Conservation (phyloP, 1,284 basidiomycete genomes). For the Apiotrichum akiyoshidainum region DNA sequence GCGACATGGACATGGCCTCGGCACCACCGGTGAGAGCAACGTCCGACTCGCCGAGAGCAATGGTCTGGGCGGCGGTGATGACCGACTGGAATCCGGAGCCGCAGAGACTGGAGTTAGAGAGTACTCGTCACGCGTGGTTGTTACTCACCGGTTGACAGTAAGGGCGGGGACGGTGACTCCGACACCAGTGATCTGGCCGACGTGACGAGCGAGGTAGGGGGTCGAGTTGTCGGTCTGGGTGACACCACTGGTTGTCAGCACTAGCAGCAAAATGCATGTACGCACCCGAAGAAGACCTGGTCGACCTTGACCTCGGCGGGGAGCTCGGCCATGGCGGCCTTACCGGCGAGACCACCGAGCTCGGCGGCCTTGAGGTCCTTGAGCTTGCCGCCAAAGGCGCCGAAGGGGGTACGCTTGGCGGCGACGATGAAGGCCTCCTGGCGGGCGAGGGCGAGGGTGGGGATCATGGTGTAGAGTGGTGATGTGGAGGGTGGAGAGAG, state of each 20-base stretch:
- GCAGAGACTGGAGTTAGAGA: conserved; percentile 52
- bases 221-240: conserved; percentile 54
- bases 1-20: conserved; percentile 57
- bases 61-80: conserved; percentile 57
- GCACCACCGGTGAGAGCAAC: conserved; percentile 57
- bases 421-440: conserved; percentile 45
- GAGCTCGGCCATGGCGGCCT: conserved; percentile 55
- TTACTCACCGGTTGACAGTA: conserved; percentile 54
- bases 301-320: conserved; percentile 53
- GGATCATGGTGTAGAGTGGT: conserved; percentile 8
- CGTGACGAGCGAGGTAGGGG: conserved; percentile 57
- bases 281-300: conserved; percentile 54
- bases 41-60: conserved; percentile 55
- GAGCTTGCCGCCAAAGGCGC: conserved; percentile 56
- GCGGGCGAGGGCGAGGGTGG: conserved; percentile 10
- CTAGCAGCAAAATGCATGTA: neutral
- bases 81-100: conserved; percentile 58
- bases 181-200: conserved; percentile 56
- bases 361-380: conserved; percentile 52
- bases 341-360: conserved; percentile 55
- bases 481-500: neutral
- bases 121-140: neutral
- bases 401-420: conserved; percentile 56
- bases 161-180: conserved; percentile 55
- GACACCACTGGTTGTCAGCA: conserved; percentile 43